Evolutionary conservation across 352 stramenopile genomes (phyloP).

Genomic region (Pseudoperonospora humuli): DNA sequence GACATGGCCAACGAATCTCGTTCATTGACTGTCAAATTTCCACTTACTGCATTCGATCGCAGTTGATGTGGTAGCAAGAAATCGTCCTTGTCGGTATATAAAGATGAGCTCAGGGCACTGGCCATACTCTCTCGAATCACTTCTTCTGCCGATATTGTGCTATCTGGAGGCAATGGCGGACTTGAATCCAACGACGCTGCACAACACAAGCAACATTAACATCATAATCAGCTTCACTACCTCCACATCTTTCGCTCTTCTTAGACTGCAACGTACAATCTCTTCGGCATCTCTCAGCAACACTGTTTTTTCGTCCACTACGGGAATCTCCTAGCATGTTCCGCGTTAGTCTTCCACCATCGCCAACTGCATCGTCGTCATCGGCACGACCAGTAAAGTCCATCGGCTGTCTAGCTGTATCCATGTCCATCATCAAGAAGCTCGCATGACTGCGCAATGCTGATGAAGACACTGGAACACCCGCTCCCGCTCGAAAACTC

Average conservation of each 20-base stretch:
- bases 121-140: constrained; percentile 82
- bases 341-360: constrained; percentile 27
- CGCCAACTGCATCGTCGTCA: constrained; percentile 14
- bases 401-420: constrained; percentile 32
- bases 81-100: constrained; percentile 69
- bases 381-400: constrained; percentile 13
- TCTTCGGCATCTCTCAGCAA: constrained; percentile 26
- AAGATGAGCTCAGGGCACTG: constrained; percentile 59
- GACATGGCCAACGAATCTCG: constrained; percentile 35
- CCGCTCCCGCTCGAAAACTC: constrained; percentile 18
- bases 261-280: constrained; percentile 27
- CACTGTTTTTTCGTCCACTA: constrained; percentile 16
- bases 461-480: constrained; percentile 23
- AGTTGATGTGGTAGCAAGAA: constrained; percentile 36
- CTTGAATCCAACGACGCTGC: constrained; percentile 51
- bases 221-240: constrained; percentile 5
- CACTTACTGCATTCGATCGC: constrained; percentile 18
- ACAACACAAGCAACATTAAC: constrained; percentile 1
- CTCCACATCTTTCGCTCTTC: neutral
- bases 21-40: constrained; percentile 16
- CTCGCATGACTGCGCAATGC: constrained; percentile 30
- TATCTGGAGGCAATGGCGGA: constrained; percentile 65
- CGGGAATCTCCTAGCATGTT: constrained; percentile 38
- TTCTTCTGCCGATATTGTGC: constrained; percentile 79
- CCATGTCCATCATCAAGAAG: constrained; percentile 50